Conservation (phyloP, 2,329 filamentous ascomycete genomes). For the Neofusicoccum sp. region DNA sequence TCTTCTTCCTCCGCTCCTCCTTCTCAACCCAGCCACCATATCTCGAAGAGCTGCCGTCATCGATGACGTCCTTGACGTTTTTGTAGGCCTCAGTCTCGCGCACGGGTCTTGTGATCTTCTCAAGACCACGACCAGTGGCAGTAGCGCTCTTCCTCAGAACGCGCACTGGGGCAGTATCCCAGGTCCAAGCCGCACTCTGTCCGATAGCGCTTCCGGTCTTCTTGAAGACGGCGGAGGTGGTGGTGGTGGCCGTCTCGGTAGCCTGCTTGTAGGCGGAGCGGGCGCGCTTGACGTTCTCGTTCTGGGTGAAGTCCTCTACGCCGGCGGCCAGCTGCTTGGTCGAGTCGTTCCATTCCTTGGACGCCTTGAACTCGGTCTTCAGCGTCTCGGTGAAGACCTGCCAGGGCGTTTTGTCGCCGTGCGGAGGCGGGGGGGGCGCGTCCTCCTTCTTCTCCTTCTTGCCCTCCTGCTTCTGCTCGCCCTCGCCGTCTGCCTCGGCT, state of each 20-base stretch:
- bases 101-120: constrained; percentile 92
- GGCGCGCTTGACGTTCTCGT: constrained; percentile 82
- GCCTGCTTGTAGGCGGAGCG: constrained; percentile 84
- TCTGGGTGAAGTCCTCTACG: constrained; percentile 89
- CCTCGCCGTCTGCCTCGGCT: constrained; percentile 39
- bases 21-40: constrained; percentile 98
- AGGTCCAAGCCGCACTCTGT: constrained; percentile 91
- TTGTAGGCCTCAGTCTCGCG: constrained; percentile 94
- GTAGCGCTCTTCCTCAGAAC: constrained; percentile 83
- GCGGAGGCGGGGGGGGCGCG: constrained; percentile 77
- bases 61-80: constrained; percentile 88
- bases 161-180: constrained; percentile 92
- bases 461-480: constrained; percentile 46
- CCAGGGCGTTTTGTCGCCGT: constrained; percentile 98
- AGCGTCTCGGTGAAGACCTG: constrained; percentile 99
- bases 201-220: constrained; percentile 82
- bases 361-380: constrained; percentile 88
- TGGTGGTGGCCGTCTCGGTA: constrained; percentile 76
- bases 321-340: constrained; percentile 90
- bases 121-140: constrained; percentile 79
- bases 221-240: constrained; percentile 77
- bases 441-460: constrained; percentile 57
- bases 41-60: constrained; percentile 91
- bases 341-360: constrained; percentile 98
- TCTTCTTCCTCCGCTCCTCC: constrained; percentile 80